These are phyloP conservation scores for Pichia kluyveri DNA, from an alignment of 805 yeast species.

Conservation along the genomic window DNA sequence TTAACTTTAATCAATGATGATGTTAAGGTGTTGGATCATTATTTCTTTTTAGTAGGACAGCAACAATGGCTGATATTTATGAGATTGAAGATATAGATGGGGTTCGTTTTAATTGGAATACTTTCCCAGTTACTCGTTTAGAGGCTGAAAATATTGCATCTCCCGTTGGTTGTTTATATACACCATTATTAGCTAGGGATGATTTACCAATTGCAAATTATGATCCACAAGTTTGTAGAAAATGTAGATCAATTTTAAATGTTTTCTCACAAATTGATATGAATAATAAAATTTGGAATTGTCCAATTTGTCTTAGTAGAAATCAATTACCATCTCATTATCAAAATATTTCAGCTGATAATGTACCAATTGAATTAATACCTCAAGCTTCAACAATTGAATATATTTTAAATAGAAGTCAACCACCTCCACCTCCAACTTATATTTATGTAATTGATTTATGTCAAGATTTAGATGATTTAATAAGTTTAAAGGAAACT, in stretches of 20 bases:
- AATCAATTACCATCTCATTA: conserved; percentile 80
- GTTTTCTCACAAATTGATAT: conserved; percentile 80
- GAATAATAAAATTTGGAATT: conserved; percentile 70
- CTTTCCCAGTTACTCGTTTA: conserved; percentile 78
- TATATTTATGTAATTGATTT: conserved; percentile 81
- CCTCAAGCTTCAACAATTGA: conserved; percentile 70
- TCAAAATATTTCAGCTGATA: conserved; percentile 63
- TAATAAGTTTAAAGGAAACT: conserved; percentile 75
- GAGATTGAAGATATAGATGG: conserved; percentile 56
- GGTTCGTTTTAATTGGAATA: conserved; percentile 72
- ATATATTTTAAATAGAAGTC: conserved; percentile 60
- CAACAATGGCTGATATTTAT: conserved; percentile 38
- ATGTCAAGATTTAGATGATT: conserved; percentile 83
- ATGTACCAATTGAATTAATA: conserved; percentile 73
- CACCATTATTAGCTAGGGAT: conserved; percentile 80
- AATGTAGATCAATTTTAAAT: conserved; percentile 79
- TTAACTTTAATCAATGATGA: no score
- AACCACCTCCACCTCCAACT: conserved; percentile 69
- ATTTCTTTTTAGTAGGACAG: no score
- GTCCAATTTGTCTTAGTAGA: conserved; percentile 73
- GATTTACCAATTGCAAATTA: conserved; percentile 71
- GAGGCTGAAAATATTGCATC: conserved; percentile 90
- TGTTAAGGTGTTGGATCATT: no score
- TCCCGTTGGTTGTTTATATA: conserved; percentile 89
- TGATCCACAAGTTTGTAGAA: conserved; percentile 79